phyloP scores from a whole-genome alignment of 768 basidiomycete genomes.

The Boletus tomentosulus region DNA sequence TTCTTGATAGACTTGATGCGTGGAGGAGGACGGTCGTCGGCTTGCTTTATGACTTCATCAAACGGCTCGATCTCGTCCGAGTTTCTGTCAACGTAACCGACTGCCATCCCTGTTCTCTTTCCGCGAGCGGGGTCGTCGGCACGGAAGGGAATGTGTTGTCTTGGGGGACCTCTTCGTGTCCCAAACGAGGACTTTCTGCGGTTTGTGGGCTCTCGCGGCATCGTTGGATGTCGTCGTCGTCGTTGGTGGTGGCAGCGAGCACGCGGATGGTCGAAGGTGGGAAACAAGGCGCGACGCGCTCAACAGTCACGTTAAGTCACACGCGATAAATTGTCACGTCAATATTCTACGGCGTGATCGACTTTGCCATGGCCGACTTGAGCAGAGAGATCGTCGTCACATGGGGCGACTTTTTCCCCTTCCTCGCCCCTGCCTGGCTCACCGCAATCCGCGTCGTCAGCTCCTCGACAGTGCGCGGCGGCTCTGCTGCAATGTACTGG shows the following conservation, averaged over 20 bases:
- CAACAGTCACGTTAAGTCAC: constrained; percentile 27
- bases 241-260: constrained; percentile 12
- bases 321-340: constrained; percentile 21
- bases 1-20: constrained; percentile 49
- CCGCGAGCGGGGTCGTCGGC: constrained; percentile 75
- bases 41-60: constrained; percentile 67
- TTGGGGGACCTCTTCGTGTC: constrained; percentile 53
- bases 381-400: constrained; percentile 13
- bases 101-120: constrained; percentile 74
- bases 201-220: constrained; percentile 25
- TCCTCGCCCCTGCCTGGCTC: constrained; percentile 2
- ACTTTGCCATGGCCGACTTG: constrained; percentile 17
- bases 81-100: constrained; percentile 63
- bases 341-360: not conserved
- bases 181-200: constrained; percentile 39
- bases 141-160: constrained; percentile 71
- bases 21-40: constrained; percentile 62
- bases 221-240: constrained; percentile 7
- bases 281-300: constrained; percentile 26
- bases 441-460: constrained; percentile 12
- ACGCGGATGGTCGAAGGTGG: constrained; percentile 9
- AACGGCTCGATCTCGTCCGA: constrained; percentile 84
- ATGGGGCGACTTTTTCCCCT: not conserved
- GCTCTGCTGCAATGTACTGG: constrained; percentile 41
- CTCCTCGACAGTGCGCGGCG: constrained; percentile 19